A percentile compares a stretch with the other conserved stretches of the same genome.
Evolutionary conservation across 164 flowering plant genomes (phyloP).

Genomic region (Vitis cinerea): DNA sequence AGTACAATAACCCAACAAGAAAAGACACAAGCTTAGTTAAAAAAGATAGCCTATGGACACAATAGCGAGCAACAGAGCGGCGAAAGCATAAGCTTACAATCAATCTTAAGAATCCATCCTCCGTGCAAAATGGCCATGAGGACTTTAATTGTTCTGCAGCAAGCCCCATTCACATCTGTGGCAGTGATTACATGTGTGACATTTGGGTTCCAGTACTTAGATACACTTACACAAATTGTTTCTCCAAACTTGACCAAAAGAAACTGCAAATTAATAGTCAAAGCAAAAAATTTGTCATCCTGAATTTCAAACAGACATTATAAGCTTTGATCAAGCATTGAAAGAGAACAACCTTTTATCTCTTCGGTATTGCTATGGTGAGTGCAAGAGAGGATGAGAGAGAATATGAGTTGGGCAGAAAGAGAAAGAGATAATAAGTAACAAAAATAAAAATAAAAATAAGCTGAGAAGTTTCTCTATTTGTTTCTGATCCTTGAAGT

Average conservation of each 20-base stretch:
- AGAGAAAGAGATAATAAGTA: too few relatives aligned
- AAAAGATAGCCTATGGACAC: background rate
- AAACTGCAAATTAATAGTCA: constrained; percentile 33
- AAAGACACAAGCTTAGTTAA: background rate
- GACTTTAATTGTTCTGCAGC: constrained; percentile 55
- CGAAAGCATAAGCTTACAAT: constrained; percentile 42
- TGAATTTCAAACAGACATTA: too few relatives aligned
- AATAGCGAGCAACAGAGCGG: background rate
- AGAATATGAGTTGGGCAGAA: too few relatives aligned
- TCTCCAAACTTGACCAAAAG: constrained; percentile 44
- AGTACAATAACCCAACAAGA: background rate
- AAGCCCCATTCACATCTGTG: constrained; percentile 53
- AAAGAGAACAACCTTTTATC: too few relatives aligned
- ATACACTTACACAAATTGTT: constrained; percentile 43
- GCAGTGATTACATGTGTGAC: constrained; percentile 74
- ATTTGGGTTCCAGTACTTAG: constrained; percentile 47
- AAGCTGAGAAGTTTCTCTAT: too few relatives aligned
- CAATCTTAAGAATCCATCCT: constrained; percentile 54
- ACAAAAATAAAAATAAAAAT: too few relatives aligned
- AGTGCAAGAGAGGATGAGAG: too few relatives aligned
- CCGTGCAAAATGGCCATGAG: constrained; percentile 71
- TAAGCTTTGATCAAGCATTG: too few relatives aligned
- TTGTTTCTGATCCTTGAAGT: too few relatives aligned
- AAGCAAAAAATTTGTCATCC: background rate
- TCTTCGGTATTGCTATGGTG: too few relatives aligned